Evolutionary conservation across 2,329 filamentous ascomycete species (phyloP), one percentile per base, ranked within the genome.

Genomic region (Aspergillus hiratsukae): DNA sequence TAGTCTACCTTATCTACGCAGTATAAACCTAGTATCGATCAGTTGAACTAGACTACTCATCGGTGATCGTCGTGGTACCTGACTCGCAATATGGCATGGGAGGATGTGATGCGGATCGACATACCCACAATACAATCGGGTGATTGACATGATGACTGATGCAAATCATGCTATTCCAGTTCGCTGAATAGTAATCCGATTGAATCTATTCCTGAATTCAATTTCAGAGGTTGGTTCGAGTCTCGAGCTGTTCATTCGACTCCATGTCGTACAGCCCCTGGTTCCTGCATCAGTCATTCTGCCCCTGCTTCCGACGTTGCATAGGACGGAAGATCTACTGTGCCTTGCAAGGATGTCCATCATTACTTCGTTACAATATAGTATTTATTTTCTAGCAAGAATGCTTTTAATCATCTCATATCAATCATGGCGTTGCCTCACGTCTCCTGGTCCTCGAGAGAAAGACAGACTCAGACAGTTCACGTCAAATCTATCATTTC

Each of bases 401-500:
- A 7, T 37, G 14, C 31, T 17, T 37, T 37, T 17, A 35, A 37
- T 37, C 31, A 37, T 37, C 31, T 37, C 31, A 17, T 17, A 37
- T 17, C 2, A 17, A 17, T 17, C 31, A 17, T 37, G 14, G 2
- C 14, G 7, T 37, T 17, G 14, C 27, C 19, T 43, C 51, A 29
- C 23, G 27, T 9, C 14, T 3, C 48, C 23, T 45, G 17, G 37
- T 21, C 23, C 29, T 31, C 23, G 17, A 41, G 21, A 6, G 14
- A 27, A 23, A 23, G 23, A 23, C 23, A 23, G 23, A 23, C 23
- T 3, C 23, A 23, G 23, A 23, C 23, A 2, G 23, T 23, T 23
- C 23, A 23, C 23, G 3, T 2, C 23, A 29, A 48, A 37, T 23
- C 17, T 3, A 11, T 61, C 52, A 68, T 57, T 64, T 69, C 48